phyloP scores from a whole-genome alignment of 345 rosid genomes.

The Eucalyptus fibrosa region DNA sequence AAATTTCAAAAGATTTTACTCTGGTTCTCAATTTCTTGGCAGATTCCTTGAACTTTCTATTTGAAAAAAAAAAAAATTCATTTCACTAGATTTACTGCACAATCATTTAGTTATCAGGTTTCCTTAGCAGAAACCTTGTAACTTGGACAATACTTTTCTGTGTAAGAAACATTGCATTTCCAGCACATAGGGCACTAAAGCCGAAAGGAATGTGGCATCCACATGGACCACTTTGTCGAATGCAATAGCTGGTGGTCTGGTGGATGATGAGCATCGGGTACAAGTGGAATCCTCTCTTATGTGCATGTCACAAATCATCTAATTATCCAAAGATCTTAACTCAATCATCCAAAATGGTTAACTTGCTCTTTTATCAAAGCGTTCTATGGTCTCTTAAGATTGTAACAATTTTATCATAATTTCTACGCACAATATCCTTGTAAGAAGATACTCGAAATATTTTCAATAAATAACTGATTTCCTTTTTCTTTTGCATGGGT shows the following conservation, averaged over 20 bases:
- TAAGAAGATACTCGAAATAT: background rate
- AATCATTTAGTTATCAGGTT: background rate
- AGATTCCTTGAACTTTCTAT: background rate
- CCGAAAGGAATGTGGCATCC: background rate
- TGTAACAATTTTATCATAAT: background rate
- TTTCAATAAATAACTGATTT: background rate
- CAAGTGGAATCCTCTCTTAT: background rate
- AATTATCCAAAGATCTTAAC: background rate
- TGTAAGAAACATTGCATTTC: background rate
- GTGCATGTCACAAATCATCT: background rate
- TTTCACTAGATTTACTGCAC: background rate
- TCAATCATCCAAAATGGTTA: background rate
- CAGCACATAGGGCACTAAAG: background rate
- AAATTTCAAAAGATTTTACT: background rate
- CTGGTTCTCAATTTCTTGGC: background rate
- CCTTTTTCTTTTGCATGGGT: background rate
- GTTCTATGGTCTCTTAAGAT: background rate
- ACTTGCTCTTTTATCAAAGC: background rate
- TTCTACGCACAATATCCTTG: background rate
- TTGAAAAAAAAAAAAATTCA: background rate
- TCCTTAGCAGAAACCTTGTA: background rate
- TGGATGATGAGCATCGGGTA: background rate
- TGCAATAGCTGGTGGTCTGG: background rate
- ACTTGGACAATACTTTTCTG: background rate
- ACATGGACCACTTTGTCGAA: background rate